Evolutionary conservation across 768 basidiomycete genomes (phyloP), one percentile per base, ranked within the genome.

Genomic region (Suillus brevipes): DNA sequence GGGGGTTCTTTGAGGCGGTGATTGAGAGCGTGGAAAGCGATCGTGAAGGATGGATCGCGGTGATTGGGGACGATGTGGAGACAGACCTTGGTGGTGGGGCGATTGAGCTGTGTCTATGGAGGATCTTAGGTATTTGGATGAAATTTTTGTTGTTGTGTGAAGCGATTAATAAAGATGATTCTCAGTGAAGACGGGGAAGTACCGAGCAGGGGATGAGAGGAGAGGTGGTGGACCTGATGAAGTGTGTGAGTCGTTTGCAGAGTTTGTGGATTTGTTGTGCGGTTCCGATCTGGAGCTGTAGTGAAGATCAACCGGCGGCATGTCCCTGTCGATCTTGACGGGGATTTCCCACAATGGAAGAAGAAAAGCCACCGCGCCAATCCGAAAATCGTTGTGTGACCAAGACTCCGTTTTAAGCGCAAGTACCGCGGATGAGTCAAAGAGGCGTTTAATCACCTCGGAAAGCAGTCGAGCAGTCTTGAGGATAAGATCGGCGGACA

Each of bases 161-260:
- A 43, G 34, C 55, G 14, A 66, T 57, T 53, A 40, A 23, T 62
- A 37, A 47, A 49, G 37, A 34, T 40, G 36, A 50, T 55, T 36
- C 68, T 50, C 34, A 87, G 89, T 90, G 28, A 81, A 80, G 70
- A 89, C 89, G 6, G 90, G 90, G 13, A 92, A 91, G 70, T 91
- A 89, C 71, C 80, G 89, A 3, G 23, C 75, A 4, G 88, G 87
- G 3, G 86, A 88, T 68, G 90, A 90, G 72, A 61, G 52, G 6
- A 77, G 75, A 18, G 81, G 78, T 0, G 66, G 74, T 7, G 78
- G 82, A 36, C 87, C 87, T 4, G 84, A 89, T 71, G 83, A 84
- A 67, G 75, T 87, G 4, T 82, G 71, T 61, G 83, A 83, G 36
- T 82, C 79, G 4, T 89, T 90, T 68, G 78, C 85, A 4, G 74